Conservation (phyloP, 1,284 basidiomycete genomes). For the Malassezia caprae region DNA sequence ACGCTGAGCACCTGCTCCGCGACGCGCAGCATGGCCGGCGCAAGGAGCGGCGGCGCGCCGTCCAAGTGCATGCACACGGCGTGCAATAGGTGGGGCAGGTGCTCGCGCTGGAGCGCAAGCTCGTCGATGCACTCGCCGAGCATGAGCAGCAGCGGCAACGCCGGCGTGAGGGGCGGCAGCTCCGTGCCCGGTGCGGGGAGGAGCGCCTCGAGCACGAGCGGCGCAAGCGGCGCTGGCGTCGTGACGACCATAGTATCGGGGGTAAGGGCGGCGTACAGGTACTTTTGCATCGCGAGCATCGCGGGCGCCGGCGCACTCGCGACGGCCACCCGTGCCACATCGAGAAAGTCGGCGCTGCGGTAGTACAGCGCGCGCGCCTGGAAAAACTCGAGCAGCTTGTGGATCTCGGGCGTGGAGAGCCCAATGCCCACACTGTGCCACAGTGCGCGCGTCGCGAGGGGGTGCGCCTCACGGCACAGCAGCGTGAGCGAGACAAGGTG, state of each 20-base stretch:
- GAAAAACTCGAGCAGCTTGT: background rate
- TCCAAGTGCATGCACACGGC: constrained; percentile 74
- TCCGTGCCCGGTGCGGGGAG: background rate
- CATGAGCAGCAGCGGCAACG: constrained; percentile 4
- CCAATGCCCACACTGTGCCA: constrained; percentile 52
- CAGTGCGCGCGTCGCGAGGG: constrained; percentile 67
- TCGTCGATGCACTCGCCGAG: constrained; percentile 8
- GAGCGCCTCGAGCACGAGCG: background rate
- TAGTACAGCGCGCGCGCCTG: constrained; percentile 1
- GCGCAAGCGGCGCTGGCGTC: background rate
- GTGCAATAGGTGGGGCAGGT: constrained; percentile 66
- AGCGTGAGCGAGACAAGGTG: constrained; percentile 71
- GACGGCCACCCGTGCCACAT: constrained; percentile 1
- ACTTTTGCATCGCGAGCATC: background rate
- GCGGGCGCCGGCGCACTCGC: background rate
- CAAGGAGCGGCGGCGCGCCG: constrained; percentile 52
- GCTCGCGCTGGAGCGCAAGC: background rate
- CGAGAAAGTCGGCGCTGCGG: constrained; percentile 2
- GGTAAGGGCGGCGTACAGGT: background rate
- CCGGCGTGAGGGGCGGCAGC: background rate
- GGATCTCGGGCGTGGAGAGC: background rate
- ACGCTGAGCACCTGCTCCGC: constrained; percentile 7
- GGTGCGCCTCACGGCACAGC: constrained; percentile 63
- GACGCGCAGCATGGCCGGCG: background rate
- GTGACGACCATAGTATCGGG: background rate